Conservation (phyloP, 2,329 filamentous ascomycete species). For the Atkinsonella texensis region DNA sequence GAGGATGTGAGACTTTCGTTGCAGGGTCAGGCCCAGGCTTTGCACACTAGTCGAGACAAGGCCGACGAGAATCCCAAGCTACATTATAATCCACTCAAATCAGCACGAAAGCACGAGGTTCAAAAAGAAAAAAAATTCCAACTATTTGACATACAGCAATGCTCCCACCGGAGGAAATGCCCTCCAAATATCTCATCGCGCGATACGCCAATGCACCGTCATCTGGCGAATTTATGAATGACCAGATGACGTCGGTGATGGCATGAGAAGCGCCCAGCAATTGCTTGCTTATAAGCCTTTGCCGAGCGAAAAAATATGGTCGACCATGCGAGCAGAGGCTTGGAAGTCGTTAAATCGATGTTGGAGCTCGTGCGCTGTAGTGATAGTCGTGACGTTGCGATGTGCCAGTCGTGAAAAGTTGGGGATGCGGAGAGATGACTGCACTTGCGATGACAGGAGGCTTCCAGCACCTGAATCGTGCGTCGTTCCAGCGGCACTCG, state of each 20-base stretch:
- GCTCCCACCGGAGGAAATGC: conserved; percentile 65
- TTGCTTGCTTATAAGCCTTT: background rate
- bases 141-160: conserved; percentile 48
- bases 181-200: conserved; percentile 61
- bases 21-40: conserved; percentile 85
- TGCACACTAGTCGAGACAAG: conserved; percentile 89
- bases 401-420: background rate
- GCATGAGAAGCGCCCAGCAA: conserved; percentile 2
- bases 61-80: conserved; percentile 90
- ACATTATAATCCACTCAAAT: conserved; percentile 6
- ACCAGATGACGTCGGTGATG: background rate
- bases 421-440: background rate
- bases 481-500: background rate
- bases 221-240: conserved; percentile 27
- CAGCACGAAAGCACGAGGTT: background rate
- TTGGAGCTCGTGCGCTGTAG: background rate
- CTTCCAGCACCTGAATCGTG: conserved; percentile 2
- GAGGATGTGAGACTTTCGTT: conserved; percentile 95
- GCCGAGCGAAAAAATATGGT: background rate
- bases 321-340: background rate
- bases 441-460: background rate
- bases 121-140: too few relatives aligned
- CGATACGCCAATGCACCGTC: conserved; percentile 28
- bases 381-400: background rate
- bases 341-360: background rate